These are phyloP conservation scores for Canavalia gladiata DNA, from an alignment of 306 rosid genomes.

Conservation along the genomic window DNA sequence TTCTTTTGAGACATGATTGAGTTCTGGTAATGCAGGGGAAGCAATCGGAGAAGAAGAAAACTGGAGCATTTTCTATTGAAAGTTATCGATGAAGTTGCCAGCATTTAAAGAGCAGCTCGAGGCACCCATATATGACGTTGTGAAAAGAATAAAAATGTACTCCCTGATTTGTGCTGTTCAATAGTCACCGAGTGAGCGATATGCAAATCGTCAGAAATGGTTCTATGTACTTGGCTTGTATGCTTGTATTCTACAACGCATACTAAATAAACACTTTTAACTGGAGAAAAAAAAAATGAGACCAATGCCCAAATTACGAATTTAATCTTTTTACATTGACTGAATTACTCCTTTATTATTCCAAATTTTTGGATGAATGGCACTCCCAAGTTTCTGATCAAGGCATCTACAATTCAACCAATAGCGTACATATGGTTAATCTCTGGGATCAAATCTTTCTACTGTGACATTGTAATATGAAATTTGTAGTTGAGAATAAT, in stretches of 20 bases:
- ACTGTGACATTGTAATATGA: too few relatives aligned
- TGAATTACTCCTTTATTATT: not conserved
- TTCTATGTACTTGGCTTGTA: conserved; percentile 6
- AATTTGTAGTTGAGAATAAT: too few relatives aligned
- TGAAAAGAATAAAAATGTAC: conserved; percentile 35
- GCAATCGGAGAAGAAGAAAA: conserved; percentile 72
- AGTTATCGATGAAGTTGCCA: conserved; percentile 40
- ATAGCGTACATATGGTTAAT: too few relatives aligned
- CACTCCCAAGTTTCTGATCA: not conserved
- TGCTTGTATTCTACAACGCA: conserved; percentile 25
- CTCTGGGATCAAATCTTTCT: too few relatives aligned
- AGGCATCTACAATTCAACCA: not conserved
- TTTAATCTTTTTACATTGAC: not conserved
- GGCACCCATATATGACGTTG: not conserved
- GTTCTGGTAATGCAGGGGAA: conserved; percentile 68
- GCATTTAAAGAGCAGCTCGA: conserved; percentile 38
- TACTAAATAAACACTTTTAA: not conserved
- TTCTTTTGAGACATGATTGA: not conserved
- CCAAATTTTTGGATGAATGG: not conserved
- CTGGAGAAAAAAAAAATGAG: not conserved
- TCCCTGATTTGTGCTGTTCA: conserved; percentile 26
- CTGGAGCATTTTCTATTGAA: conserved; percentile 61
- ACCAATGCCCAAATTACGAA: not conserved
- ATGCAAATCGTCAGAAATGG: conserved; percentile 11
- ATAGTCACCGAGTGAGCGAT: conserved; percentile 34